phyloP scores from a whole-genome alignment of 2,329 filamentous ascomycete species.

The Colletotrichum sp. region DNA sequence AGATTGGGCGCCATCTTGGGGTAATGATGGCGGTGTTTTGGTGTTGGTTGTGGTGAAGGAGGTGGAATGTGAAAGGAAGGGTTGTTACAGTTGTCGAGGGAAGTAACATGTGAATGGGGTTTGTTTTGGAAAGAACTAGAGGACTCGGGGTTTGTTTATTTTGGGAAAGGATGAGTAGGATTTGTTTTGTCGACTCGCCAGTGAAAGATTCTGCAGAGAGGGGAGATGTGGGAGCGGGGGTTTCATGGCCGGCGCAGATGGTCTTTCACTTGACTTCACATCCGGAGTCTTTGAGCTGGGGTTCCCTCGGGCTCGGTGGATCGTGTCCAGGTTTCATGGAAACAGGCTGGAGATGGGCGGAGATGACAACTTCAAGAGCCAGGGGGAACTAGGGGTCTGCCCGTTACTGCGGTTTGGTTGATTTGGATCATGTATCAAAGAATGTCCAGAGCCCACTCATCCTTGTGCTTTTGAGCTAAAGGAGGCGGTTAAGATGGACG shows the following conservation, averaged over 20 bases:
- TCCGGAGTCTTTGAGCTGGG: too few species aligned
- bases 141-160: neutral
- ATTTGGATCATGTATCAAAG: neutral
- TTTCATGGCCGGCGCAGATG: too few species aligned
- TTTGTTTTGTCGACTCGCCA: neutral
- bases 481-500: neutral
- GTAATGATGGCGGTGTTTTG: neutral
- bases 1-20: neutral
- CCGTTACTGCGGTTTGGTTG: too few species aligned
- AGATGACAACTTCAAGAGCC: too few species aligned
- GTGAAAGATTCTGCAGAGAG: neutral
- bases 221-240: neutral
- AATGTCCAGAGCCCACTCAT: neutral
- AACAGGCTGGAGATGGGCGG: fast-evolving
- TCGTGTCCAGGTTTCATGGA: too few species aligned
- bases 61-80: neutral
- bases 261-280: too few species aligned
- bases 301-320: too few species aligned
- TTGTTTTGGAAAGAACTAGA: neutral
- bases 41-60: neutral
- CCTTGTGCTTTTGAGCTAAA: fast-evolving
- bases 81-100: neutral
- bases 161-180: neutral
- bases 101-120: neutral
- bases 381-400: too few species aligned